Evolutionary conservation across 2,329 filamentous ascomycete genomes (phyloP).

Genomic region (Elsinoe batatas): DNA sequence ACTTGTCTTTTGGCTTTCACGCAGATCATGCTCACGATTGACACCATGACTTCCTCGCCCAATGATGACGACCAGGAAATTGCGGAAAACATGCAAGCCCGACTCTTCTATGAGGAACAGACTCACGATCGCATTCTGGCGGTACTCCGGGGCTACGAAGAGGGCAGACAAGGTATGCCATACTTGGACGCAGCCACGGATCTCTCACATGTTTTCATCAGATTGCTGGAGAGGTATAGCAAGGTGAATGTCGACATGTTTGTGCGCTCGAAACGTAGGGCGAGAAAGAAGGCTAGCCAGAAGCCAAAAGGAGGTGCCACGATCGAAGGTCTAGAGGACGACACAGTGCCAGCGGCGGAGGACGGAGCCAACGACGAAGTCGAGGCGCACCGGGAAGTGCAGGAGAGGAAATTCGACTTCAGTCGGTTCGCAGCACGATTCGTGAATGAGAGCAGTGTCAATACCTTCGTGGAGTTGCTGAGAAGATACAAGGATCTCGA

Average conservation of each 20-base stretch:
- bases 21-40: conserved; percentile 75
- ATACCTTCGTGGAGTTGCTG: conserved; percentile 77
- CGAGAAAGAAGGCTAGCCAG: conserved; percentile 62
- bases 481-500: conserved; percentile 73
- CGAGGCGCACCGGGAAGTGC: conserved; percentile 59
- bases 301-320: conserved; percentile 31
- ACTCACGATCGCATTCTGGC: conserved; percentile 80
- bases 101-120: conserved; percentile 96
- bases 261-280: conserved; percentile 68
- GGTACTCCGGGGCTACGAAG: conserved; percentile 77
- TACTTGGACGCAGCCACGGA: conserved; percentile 91
- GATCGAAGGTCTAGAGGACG: conserved; percentile 30
- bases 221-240: conserved; percentile 84
- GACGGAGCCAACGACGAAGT: conserved; percentile 58
- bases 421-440: conserved; percentile 72
- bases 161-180: conserved; percentile 65
- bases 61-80: conserved; percentile 95
- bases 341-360: conserved; percentile 48
- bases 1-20: conserved; percentile 91
- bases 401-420: conserved; percentile 92
- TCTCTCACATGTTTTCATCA: conserved; percentile 79
- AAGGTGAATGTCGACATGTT: conserved; percentile 94
- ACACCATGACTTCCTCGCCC: conserved; percentile 77
- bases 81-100: conserved; percentile 89
- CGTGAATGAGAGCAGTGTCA: conserved; percentile 70